Evolutionary conservation across 331 rosid genomes (phyloP).

Genomic region (Stylosanthes scabra): DNA sequence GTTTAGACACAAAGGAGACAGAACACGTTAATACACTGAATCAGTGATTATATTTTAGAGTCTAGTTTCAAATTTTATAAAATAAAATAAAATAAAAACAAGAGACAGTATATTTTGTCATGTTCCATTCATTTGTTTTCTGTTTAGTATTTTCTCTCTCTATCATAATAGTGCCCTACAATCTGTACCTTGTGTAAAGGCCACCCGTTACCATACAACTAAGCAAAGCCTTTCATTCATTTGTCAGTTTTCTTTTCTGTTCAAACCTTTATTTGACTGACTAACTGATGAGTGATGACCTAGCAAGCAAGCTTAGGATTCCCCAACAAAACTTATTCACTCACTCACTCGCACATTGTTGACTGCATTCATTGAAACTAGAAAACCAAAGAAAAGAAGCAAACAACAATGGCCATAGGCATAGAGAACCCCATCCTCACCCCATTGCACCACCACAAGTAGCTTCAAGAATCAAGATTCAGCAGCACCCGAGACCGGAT

Average conservation of each 20-base stretch:
- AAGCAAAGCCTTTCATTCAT: conserved; percentile 40
- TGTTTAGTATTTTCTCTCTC: background rate
- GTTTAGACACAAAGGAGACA: no score
- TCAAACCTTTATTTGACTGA: conserved; percentile 7
- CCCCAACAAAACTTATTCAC: background rate
- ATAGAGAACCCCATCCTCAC: conserved; percentile 48
- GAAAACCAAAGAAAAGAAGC: background rate
- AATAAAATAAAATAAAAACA: background rate
- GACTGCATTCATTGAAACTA: background rate
- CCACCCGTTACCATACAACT: conserved; percentile 40
- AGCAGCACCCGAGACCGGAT: conserved; percentile 59
- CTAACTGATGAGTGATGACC: no score
- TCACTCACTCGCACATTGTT: no score
- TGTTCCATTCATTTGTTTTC: conserved; percentile 28
- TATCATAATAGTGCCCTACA: background rate
- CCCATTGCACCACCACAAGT: conserved; percentile 46
- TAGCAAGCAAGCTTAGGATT: background rate
- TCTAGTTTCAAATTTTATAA: no score
- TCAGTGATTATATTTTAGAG: no score
- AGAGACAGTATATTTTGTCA: conserved; percentile 50
- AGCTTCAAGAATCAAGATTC: conserved; percentile 1
- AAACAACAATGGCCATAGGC: conserved; percentile 48
- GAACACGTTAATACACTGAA: no score
- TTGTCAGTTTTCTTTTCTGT: conserved; percentile 1
- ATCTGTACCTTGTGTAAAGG: background rate